Percentiles rank a stretch among this genome's conserved stretches.
Conservation (phyloP, 164 flowering plant species). For the Nelumbo lutea region DNA sequence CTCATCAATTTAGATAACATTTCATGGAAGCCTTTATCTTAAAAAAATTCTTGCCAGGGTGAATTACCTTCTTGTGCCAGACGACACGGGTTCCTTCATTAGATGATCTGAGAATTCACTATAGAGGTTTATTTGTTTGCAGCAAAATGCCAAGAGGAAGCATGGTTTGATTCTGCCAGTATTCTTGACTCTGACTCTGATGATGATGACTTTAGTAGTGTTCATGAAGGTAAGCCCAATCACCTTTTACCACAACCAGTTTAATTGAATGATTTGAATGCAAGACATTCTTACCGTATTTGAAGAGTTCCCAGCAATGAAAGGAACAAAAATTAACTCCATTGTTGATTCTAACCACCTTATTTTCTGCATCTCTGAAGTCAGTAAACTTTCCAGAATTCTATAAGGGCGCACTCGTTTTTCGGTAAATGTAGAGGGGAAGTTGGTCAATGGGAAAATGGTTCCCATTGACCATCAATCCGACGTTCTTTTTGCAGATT, state of each 20-base stretch:
- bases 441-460: too few species aligned
- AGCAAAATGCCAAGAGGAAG: constrained; percentile 70
- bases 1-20: not conserved
- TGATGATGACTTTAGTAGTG: constrained; percentile 90
- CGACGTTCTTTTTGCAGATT: too few species aligned
- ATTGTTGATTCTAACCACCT: not conserved
- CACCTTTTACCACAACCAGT: not conserved
- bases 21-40: too few species aligned
- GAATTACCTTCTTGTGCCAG: not conserved
- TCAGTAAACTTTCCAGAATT: too few species aligned
- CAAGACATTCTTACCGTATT: too few species aligned
- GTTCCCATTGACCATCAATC: too few species aligned
- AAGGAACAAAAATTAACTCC: not conserved
- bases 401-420: too few species aligned
- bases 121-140: constrained; percentile 21
- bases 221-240: constrained; percentile 70
- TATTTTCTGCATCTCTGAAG: too few species aligned
- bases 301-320: too few species aligned
- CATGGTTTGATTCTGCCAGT: constrained; percentile 89
- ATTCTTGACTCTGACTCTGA: constrained; percentile 92
- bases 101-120: constrained; percentile 6
- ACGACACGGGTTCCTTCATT: not conserved
- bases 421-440: too few species aligned
- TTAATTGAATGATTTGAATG: not conserved
- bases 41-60: not conserved